A percentile compares a stretch with the other conserved stretches of the same genome.
These are phyloP conservation scores for Sarocladiaceae sp. DNA, from an alignment of 2,329 filamentous ascomycete species.

Conservation along the genomic window DNA sequence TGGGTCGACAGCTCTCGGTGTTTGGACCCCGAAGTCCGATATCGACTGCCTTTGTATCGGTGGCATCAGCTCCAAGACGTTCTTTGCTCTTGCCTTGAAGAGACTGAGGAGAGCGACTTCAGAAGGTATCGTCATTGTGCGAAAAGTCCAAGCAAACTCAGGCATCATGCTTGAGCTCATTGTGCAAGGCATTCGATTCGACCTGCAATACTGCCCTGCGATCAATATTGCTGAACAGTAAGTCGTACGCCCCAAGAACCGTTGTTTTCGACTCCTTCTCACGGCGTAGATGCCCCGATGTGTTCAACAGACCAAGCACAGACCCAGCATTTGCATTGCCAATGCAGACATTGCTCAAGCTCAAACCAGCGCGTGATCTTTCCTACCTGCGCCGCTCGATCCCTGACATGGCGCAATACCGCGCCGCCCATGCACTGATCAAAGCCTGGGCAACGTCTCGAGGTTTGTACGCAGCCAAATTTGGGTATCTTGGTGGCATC, in stretches of 20 bases:
- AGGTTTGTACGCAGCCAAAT: conserved; percentile 58
- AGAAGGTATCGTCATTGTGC: conserved; percentile 42
- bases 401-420: conserved; percentile 52
- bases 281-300: conserved; percentile 32
- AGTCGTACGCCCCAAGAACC: not conserved
- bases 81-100: conserved; percentile 53
- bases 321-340: conserved; percentile 51
- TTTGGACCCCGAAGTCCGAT: conserved; percentile 55
- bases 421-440: conserved; percentile 51
- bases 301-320: conserved; percentile 39
- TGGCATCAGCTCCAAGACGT: conserved; percentile 51
- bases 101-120: conserved; percentile 42
- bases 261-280: not conserved
- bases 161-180: conserved; percentile 60
- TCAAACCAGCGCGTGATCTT: conserved; percentile 59
- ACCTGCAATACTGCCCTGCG: conserved; percentile 62
- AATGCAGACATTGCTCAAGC: conserved; percentile 48
- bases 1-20: conserved; percentile 59
- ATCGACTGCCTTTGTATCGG: conserved; percentile 62
- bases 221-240: conserved; percentile 44
- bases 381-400: conserved; percentile 54
- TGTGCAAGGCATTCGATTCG: conserved; percentile 50
- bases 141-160: conserved; percentile 50
- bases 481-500: conserved; percentile 59
- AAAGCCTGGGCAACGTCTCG: conserved; percentile 55